Evolutionary conservation across 768 basidiomycete genomes (phyloP), one percentile per base, ranked within the genome.

Genomic region (Boletus sp.): DNA sequence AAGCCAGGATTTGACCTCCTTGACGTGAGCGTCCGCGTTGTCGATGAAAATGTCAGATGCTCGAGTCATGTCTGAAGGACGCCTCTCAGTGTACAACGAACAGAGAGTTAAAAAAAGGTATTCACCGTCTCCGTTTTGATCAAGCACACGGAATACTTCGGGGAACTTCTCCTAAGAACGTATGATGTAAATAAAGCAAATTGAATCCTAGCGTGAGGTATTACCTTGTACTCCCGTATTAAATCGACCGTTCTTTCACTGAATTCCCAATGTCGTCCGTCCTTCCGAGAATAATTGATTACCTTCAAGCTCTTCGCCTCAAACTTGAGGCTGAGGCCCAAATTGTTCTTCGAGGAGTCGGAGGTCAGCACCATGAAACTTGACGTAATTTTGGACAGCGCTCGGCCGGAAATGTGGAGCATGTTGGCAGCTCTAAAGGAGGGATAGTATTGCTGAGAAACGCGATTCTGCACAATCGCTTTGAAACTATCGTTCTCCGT

Each of bases 271-370:
- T 84, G 79, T 8, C 86, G 76, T 9, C 87, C 88, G 30, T 87
- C 84, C 73, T 96, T 95, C 58, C 84, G 81, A 7, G 94, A 89
- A 73, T 97, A 98, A 59, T 92, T 90, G 45, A 97, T 79, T 1
- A 99, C 97, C 73, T 98, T 99, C 64, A 94, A 71, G 10, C 86
- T 83, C 73, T 97, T 98, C 12, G 85, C 90, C 67, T 99, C 97
- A 60, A 97, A 99, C 71, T 99, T 99, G 63, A 99, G 82, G 69
- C 91, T 92, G 41, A 99, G 80, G 3, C 97, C 97, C 32, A 98
- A 75, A 68, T 99, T 98, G 54, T 80, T 83, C 76, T 97, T 98
- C 56, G 83, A 79, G 9, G 81, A 81, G 65, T 92, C 92, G 0
- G 81, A 76, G 0, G 83, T 83, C 55, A 92, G 71, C 41, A 98